Conservation (phyloP, 371 early-diverging fungal genomes). For the Mortierella sp. region DNA sequence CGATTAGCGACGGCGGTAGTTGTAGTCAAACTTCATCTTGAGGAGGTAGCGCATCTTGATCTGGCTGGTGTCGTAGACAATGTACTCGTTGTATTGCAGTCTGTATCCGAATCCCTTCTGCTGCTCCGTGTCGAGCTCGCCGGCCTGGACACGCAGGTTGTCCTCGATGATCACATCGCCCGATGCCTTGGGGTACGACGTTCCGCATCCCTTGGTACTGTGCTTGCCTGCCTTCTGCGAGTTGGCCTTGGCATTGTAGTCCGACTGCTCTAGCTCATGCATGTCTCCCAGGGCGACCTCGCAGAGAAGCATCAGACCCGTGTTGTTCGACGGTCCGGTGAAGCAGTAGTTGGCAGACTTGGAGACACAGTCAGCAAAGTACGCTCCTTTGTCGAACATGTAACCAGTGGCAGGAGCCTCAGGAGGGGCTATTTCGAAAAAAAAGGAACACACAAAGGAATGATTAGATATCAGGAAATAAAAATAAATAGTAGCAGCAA, state of each 20-base stretch:
- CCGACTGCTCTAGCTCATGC: slow-evolving; percentile 59
- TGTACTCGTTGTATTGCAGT: slow-evolving; percentile 63
- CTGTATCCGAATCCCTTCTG: neutral
- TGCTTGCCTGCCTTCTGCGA: slow-evolving; percentile 59
- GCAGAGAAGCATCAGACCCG: slow-evolving; percentile 72
- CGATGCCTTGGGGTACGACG: slow-evolving; percentile 62
- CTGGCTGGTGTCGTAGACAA: slow-evolving; percentile 71
- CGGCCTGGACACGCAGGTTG: slow-evolving; percentile 36
- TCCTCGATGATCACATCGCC: slow-evolving; percentile 42
- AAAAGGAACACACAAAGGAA: slow-evolving; percentile 15
- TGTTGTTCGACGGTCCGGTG: slow-evolving; percentile 47
- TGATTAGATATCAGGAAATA: slow-evolving; percentile 18
- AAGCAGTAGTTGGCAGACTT: slow-evolving; percentile 78
- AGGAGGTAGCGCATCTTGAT: slow-evolving; percentile 70
- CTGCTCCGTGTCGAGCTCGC: slow-evolving; percentile 26
- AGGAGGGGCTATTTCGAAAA: slow-evolving; percentile 62
- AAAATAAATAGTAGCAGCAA: too few relatives aligned
- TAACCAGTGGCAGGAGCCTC: slow-evolving; percentile 76
- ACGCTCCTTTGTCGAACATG: slow-evolving; percentile 82
- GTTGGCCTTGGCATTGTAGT: slow-evolving; percentile 66
- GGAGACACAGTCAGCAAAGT: slow-evolving; percentile 79
- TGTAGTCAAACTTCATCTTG: slow-evolving; percentile 63
- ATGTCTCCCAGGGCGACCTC: slow-evolving; percentile 75
- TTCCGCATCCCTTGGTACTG: slow-evolving; percentile 70
- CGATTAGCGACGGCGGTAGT: slow-evolving; percentile 6